These are phyloP conservation scores for Physcomitrellopsis africana DNA, from an alignment of 225 moss, liverwort and hornwort species.

Conservation along the genomic window DNA sequence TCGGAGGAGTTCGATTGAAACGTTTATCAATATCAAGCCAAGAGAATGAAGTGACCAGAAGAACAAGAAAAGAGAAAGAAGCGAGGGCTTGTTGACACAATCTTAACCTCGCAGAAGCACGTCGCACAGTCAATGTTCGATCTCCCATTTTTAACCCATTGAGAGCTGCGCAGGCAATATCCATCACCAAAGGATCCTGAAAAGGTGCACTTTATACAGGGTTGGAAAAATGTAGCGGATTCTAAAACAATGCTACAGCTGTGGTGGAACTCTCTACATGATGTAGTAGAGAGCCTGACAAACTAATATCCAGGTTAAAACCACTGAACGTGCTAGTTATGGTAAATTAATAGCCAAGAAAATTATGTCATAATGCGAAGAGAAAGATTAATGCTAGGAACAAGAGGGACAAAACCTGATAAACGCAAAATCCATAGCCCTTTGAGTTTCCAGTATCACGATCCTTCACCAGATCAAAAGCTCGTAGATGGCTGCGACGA, in stretches of 20 bases:
- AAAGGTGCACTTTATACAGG: not conserved
- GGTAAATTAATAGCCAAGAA: not conserved
- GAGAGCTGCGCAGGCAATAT: conserved; percentile 91
- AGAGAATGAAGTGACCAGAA: not conserved
- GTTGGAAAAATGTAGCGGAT: not conserved
- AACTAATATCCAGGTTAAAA: not conserved
- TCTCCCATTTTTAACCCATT: conserved; percentile 98
- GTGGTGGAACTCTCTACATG: not conserved
- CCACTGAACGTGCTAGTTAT: not conserved
- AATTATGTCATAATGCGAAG: not conserved
- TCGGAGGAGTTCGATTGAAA: not conserved
- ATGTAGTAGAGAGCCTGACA: conserved; percentile 1
- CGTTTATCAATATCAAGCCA: not conserved
- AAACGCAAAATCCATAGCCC: conserved; percentile 96
- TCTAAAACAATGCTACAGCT: not conserved
- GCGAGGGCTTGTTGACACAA: not conserved
- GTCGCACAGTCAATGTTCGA: conserved; percentile 83
- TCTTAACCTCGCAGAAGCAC: conserved; percentile 87
- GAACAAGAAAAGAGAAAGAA: not conserved
- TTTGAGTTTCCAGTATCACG: conserved; percentile 98
- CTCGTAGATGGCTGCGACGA: conserved; percentile 79
- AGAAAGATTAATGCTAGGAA: not conserved
- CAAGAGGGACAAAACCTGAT: conserved; percentile 62
- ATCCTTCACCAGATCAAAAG: conserved; percentile 97
- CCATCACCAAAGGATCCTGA: conserved; percentile 92